These are phyloP conservation scores for Yamadazyma takamatsuzukensis DNA, from an alignment of 805 yeast genomes.

Conservation along the genomic window DNA sequence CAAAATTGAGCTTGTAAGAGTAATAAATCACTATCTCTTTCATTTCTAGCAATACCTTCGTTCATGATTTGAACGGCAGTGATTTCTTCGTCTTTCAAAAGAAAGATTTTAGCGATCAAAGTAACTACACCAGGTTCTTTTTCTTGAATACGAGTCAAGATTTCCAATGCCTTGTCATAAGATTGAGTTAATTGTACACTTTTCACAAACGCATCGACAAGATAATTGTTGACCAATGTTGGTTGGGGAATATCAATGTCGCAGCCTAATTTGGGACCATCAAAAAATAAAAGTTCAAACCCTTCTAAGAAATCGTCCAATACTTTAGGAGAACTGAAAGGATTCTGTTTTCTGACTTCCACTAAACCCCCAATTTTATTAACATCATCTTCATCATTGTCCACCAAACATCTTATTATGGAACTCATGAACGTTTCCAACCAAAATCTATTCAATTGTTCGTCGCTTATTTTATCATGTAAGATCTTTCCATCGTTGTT, in stretches of 20 bases:
- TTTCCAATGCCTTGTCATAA: conserved; percentile 57
- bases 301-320: conserved; percentile 52
- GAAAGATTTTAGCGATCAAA: conserved; percentile 51
- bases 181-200: conserved; percentile 62
- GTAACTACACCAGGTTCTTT: conserved; percentile 55
- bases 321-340: conserved; percentile 49
- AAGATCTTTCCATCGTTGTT: conserved; percentile 51
- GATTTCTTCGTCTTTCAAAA: conserved; percentile 56
- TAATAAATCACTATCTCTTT: conserved; percentile 54
- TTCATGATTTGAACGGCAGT: conserved; percentile 51
- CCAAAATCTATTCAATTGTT: conserved; percentile 57
- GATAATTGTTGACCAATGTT: conserved; percentile 57
- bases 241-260: conserved; percentile 68
- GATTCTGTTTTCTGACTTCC: conserved; percentile 80
- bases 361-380: conserved; percentile 58
- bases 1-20: conserved; percentile 58
- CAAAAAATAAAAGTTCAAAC: conserved; percentile 61
- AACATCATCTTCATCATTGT: conserved; percentile 66
- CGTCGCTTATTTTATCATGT: conserved; percentile 49
- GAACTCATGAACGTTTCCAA: conserved; percentile 61
- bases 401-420: conserved; percentile 68
- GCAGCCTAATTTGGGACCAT: conserved; percentile 66
- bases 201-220: conserved; percentile 71
- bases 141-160: conserved; percentile 49
- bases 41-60: conserved; percentile 46